A percentile compares a stretch with the other conserved stretches of the same genome.
Evolutionary conservation across 441 rosid genomes (phyloP).

Genomic region (Cnidoscolus chayamansa): DNA sequence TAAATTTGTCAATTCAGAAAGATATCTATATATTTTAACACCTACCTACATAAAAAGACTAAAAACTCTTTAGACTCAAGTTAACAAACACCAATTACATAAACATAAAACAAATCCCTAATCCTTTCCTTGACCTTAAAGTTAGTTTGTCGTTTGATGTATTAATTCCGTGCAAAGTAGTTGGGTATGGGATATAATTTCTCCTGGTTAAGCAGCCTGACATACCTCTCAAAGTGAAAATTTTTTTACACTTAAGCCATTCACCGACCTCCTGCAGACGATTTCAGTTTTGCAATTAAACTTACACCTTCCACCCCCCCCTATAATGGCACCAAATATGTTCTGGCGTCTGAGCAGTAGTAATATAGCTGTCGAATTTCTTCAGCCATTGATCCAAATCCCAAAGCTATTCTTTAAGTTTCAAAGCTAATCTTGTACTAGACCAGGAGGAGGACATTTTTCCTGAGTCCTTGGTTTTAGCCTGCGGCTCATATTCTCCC

Average conservation of each 20-base stretch:
- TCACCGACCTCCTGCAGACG: neutral
- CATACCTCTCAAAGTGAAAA: neutral
- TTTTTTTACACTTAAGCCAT: neutral
- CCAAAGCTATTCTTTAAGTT: conserved; percentile 8
- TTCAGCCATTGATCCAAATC: conserved; percentile 15
- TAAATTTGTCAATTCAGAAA: too few relatives aligned
- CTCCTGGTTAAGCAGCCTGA: neutral
- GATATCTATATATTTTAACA: too few relatives aligned
- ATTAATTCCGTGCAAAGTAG: too few relatives aligned
- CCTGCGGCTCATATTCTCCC: conserved; percentile 8
- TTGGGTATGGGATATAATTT: too few relatives aligned
- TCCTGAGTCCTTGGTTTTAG: neutral
- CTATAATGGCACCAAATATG: neutral
- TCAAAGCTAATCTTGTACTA: conserved; percentile 2
- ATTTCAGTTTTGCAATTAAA: conserved; percentile 7
- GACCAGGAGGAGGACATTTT: neutral
- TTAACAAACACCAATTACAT: too few relatives aligned
- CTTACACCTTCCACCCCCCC: neutral
- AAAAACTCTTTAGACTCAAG: too few relatives aligned
- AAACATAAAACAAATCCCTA: too few relatives aligned
- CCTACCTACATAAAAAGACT: too few relatives aligned
- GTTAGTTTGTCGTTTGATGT: too few relatives aligned
- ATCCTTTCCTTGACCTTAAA: too few relatives aligned
- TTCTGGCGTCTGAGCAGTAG: conserved; percentile 14
- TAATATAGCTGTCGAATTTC: conserved; percentile 9